Evolutionary conservation across 805 yeast genomes (phyloP), one percentile per base, ranked within the genome.

Genomic region (Candida coleopterorum): DNA sequence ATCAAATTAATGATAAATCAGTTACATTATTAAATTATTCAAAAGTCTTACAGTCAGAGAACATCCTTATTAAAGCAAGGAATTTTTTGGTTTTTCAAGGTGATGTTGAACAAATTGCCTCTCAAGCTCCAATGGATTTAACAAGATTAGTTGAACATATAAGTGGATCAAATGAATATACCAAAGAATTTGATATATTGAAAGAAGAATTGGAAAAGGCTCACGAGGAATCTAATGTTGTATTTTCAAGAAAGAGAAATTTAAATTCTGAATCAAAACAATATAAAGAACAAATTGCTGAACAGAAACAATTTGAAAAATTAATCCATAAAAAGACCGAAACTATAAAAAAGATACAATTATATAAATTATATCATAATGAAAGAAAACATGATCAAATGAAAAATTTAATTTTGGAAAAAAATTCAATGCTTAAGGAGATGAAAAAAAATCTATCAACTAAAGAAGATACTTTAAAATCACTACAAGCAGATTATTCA

Each of bases 1-100:
- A 85, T 54, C 66, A 71, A 32, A 72, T 89, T 45, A 77, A 87
- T 56, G 77, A 73, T 26, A 68, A 64, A 39, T 52, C 63, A 0
- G 87, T 79, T 2, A 69, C 83, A 9, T 82, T 83, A 7, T 56
- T 68, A 25, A 81, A 80, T 40, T 93, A 93, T 51, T 52, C 81
- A 0, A 67, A 68, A 33, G 68, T 79, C 2, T 69, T 93, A 51
- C 85, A 82, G 46, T 64, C 68, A 6, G 94, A 90, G 52, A 85
- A 86, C 50, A 87, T 90, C 38, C 62, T 89, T 41, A 83, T 88
- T 46, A 86, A 84, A 53, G 96, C 97, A 1, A 74, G 86, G 53
- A 93, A 93, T 56, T 90, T 90, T 50, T 63, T 93, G 42, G 97
- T 93, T 6, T 88, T 90, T 54, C 98, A 93, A 64, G 97, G 98